Evolutionary conservation across 2,329 filamentous ascomycete genomes (phyloP).

Genomic region (Monosporascus sp.): DNA sequence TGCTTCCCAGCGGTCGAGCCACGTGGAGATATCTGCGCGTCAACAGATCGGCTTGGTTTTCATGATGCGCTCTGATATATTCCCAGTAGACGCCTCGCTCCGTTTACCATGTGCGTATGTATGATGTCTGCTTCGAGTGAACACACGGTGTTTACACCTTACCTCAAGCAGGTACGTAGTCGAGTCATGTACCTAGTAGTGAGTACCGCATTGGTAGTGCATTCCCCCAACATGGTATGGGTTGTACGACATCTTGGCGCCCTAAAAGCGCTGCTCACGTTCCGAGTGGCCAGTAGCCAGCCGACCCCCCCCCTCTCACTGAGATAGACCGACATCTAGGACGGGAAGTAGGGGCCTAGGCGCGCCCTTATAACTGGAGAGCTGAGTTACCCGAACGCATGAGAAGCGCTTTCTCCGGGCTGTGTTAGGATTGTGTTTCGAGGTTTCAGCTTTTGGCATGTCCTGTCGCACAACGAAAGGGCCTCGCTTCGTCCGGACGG

Average conservation of each 20-base stretch:
- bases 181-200: not conserved
- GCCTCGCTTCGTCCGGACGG: not conserved
- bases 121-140: not conserved
- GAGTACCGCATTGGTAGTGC: not conserved
- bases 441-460: too few relatives aligned
- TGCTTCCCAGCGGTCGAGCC: not conserved
- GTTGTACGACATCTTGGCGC: not conserved
- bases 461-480: conserved; percentile 6
- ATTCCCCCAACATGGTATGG: not conserved
- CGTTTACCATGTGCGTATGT: not conserved
- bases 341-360: too few relatives aligned
- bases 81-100: not conserved
- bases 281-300: too few relatives aligned
- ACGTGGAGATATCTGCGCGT: not conserved
- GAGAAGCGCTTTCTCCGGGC: too few relatives aligned
- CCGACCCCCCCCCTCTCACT: too few relatives aligned
- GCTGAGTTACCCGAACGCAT: too few relatives aligned
- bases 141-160: too few relatives aligned
- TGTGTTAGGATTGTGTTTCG: too few relatives aligned
- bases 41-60: not conserved
- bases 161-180: not conserved
- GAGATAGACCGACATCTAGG: too few relatives aligned
- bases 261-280: too few relatives aligned
- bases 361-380: too few relatives aligned
- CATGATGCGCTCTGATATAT: not conserved